Evolutionary conservation across 2,329 filamentous ascomycete species (phyloP).

Genomic region (Talaromyces sp.): DNA sequence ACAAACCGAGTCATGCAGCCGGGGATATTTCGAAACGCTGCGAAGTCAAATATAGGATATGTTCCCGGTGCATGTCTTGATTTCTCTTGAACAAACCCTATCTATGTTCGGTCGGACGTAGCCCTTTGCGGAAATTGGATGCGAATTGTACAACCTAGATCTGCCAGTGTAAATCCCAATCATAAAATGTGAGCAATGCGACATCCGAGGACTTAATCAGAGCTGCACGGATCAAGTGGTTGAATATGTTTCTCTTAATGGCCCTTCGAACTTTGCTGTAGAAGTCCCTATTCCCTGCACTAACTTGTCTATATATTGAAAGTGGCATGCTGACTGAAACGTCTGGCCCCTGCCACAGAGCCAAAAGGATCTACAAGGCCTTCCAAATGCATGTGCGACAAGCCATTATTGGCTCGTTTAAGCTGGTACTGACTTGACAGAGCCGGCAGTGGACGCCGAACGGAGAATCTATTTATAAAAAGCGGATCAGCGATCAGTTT

Average conservation of each 20-base stretch:
- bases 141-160: neutral
- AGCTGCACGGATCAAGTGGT: too few species aligned
- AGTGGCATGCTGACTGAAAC: neutral
- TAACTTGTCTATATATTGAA: too few species aligned
- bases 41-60: neutral
- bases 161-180: neutral
- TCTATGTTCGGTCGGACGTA: neutral
- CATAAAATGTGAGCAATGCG: neutral
- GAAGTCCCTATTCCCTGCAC: neutral
- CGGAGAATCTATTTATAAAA: neutral
- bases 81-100: neutral
- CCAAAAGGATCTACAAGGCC: constrained; percentile 2
- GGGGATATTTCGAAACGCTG: neutral
- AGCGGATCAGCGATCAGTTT: neutral
- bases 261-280: neutral
- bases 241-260: neutral
- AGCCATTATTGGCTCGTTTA: neutral
- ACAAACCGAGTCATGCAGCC: neutral
- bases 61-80: neutral
- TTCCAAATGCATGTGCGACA: neutral
- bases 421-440: neutral
- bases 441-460: neutral
- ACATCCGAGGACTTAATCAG: neutral
- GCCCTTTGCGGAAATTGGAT: neutral
- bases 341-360: neutral